Evolutionary conservation across 371 early-diverging fungal genomes (phyloP), one percentile per base, ranked within the genome.

Genomic region (Chytridium lagenaria): DNA sequence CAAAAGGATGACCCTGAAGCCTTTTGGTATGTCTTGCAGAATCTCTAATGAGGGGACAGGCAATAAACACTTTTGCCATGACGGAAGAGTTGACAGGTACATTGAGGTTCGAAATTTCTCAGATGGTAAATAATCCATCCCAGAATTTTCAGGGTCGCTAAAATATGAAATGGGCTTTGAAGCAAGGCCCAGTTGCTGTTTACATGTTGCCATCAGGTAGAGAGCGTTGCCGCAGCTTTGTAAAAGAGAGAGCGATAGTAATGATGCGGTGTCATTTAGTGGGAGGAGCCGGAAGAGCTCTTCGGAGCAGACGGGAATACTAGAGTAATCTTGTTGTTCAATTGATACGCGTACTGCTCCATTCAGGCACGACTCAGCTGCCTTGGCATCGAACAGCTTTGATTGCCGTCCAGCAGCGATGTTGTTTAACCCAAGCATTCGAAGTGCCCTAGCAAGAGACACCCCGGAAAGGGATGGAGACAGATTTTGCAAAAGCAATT

Each of bases 1-100:
- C 12, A 75, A 34, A 55, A 71, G 23, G 16, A 75, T 38, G 0
- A 75, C 59, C 33, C 63, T 70, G 12, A 71, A 23, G 34, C 71
- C 71, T 61, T 68, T 66, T 12, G 76, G 76, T 12, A 70, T 30
- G 1, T 59, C 49, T 59, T 57, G 57, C 30, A 52, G 33, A 10
- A n/a, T 12, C 12, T 68, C 55, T 7, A 23, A 7, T 7, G 31
- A 22, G 10, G 34, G 12, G 2, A 23, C 23, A 12, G 36, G 16
- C 19, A 36, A 7, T 34, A 22, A 16, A 16, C 36, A 31, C 23
- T 23, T 30, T 34, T 61, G 61, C 61, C 61, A 61, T 3, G 61
- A 61, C 3, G 57, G 26, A 23, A 19, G 5, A 5, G 57, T 55
- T 10, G 57, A 10, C 16, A 55, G 57, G 30, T 55, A 55, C 23